Percentiles rank a stretch among this genome's conserved stretches.
Conservation (phyloP, 2,329 filamentous ascomycete genomes). For the Keithomyces neogunnii region DNA sequence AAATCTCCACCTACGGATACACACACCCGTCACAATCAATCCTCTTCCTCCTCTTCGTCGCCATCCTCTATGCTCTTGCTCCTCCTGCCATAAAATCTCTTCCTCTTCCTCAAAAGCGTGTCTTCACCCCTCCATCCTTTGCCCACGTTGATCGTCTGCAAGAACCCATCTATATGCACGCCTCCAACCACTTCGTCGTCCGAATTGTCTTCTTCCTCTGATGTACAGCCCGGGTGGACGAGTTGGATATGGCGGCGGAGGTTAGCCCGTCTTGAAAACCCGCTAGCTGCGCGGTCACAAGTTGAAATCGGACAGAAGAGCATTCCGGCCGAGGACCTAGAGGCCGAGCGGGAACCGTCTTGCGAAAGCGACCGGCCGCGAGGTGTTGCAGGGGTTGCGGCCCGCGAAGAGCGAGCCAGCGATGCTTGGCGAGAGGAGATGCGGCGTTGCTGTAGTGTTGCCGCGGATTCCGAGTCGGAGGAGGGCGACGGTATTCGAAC, state of each 20-base stretch:
- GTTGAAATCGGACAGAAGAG: slow-evolving; percentile 27
- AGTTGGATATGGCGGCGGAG: slow-evolving; percentile 28
- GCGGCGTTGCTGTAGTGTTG: slow-evolving; percentile 19
- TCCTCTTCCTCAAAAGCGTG: slow-evolving; percentile 17
- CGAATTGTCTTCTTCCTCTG: slow-evolving; percentile 27
- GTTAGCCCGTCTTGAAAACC: slow-evolving; percentile 27
- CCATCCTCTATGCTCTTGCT: slow-evolving; percentile 6
- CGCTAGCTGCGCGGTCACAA: slow-evolving; percentile 27
- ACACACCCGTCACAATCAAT: not conserved
- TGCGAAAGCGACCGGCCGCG: slow-evolving; percentile 1
- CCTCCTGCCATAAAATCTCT: slow-evolving; percentile 15
- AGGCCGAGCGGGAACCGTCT: slow-evolving; percentile 19
- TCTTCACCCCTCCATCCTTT: slow-evolving; percentile 39
- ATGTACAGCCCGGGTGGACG: slow-evolving; percentile 28
- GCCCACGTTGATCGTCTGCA: slow-evolving; percentile 44
- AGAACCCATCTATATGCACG: slow-evolving; percentile 61
- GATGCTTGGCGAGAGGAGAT: slow-evolving; percentile 14
- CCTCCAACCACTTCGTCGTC: slow-evolving; percentile 51
- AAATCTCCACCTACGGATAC: no score
- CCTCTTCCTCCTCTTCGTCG: not conserved
- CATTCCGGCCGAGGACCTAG: slow-evolving; percentile 22
- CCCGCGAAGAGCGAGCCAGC: slow-evolving; percentile 9
- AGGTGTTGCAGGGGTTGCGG: slow-evolving; percentile 1
- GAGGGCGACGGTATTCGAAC: slow-evolving; percentile 16
- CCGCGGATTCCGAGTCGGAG: slow-evolving; percentile 14